These are phyloP conservation scores for Trichoderma breve DNA, from an alignment of 2,329 filamentous ascomycete genomes.

Conservation along the genomic window DNA sequence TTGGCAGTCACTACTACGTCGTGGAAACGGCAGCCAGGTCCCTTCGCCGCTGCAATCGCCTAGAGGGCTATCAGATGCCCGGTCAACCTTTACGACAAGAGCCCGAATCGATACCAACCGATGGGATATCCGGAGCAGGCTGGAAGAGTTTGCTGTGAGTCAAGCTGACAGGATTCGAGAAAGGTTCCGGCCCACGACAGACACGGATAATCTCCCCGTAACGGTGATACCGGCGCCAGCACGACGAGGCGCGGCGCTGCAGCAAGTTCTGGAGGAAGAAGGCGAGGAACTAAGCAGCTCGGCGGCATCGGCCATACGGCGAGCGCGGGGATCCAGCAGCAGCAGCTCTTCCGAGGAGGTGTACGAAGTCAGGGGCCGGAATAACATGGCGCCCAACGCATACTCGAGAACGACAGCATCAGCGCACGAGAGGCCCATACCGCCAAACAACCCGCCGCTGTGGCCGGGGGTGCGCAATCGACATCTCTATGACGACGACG, in stretches of 20 bases:
- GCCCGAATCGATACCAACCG: conserved; percentile 27
- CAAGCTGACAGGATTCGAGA: conserved; percentile 62
- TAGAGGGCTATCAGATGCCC: background rate
- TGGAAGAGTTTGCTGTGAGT: conserved; percentile 60
- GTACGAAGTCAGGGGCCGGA: background rate
- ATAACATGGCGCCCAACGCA: conserved; percentile 2
- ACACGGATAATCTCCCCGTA: conserved; percentile 56
- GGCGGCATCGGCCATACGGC: conserved; percentile 15
- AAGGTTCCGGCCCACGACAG: conserved; percentile 51
- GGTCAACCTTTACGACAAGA: conserved; percentile 1
- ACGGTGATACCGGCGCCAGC: conserved; percentile 62
- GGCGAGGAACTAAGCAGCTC: conserved; percentile 25
- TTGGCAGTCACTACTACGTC: conserved; percentile 29
- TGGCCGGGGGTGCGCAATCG: conserved; percentile 42
- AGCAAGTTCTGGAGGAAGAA: conserved; percentile 57
- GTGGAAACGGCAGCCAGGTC: background rate
- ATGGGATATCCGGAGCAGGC: conserved; percentile 56
- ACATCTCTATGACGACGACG: conserved; percentile 35
- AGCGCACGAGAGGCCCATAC: conserved; percentile 28
- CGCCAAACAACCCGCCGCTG: conserved; percentile 39
- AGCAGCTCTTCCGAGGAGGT: conserved; percentile 25
- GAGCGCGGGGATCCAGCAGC: conserved; percentile 22
- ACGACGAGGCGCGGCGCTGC: conserved; percentile 55
- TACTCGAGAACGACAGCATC: conserved; percentile 22
- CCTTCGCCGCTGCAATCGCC: background rate